These are phyloP conservation scores for Fusarium pseudonygamai DNA, from an alignment of 2,329 filamentous ascomycete genomes.

Conservation along the genomic window DNA sequence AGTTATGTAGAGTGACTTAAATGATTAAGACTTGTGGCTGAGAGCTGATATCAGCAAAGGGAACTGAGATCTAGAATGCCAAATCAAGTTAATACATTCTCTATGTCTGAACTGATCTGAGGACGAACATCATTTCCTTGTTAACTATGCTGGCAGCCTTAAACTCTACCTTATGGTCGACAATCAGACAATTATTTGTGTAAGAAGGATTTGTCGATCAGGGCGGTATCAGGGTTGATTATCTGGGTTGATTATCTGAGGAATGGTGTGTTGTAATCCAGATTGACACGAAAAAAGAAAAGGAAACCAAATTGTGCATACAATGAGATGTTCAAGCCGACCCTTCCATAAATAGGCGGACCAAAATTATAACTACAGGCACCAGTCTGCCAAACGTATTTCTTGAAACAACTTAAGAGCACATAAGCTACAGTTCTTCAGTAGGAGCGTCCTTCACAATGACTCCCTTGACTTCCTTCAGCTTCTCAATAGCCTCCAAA, in stretches of 20 bases:
- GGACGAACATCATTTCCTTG: too few species aligned
- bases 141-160: too few species aligned
- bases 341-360: accelerated
- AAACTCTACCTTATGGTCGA: accelerated
- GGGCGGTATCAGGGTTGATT: accelerated
- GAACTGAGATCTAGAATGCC: neutral
- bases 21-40: neutral
- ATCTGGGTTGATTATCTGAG: accelerated
- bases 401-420: accelerated
- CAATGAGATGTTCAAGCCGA: accelerated
- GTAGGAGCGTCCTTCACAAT: neutral
- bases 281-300: too few species aligned
- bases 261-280: too few species aligned
- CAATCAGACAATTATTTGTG: accelerated
- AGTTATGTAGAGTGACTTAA: accelerated
- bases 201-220: accelerated
- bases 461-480: conserved; percentile 1
- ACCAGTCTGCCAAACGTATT: accelerated
- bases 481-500: conserved; percentile 5
- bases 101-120: too few species aligned
- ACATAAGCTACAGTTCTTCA: neutral
- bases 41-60: accelerated
- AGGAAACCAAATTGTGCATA: too few species aligned
- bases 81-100: too few species aligned
- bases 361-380: neutral